Base-by-base conservation (phyloP, 345 rosid species). In the Passiflora organensis region DNA sequence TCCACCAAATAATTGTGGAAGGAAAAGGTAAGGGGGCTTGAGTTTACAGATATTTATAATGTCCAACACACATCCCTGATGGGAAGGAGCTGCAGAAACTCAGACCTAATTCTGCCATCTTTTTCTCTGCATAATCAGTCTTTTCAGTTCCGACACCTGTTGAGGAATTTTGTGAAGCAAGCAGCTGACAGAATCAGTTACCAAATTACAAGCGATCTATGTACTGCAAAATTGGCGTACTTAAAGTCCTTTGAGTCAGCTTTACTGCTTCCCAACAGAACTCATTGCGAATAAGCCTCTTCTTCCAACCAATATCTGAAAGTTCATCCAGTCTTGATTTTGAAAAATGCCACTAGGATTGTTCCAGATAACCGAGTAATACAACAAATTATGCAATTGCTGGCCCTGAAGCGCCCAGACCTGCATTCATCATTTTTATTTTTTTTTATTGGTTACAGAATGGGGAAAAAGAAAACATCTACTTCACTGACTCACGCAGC, bases 11-110 rank as follows among this genome's bases (percentile, higher is more conserved):
- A 45, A 22, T 14, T 19, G 51, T 36, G 32, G 6, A 41, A 20
- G 44, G 51, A 25, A 37, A 53, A n/a, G n/a, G n/a, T n/a, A n/a
- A n/a, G 13, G 51, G 24, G 57, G 55, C 36, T 15, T 46, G 50
- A 16, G 50, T 62, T 28, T 62, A 61, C 65, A 62, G 46, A 53
- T 54, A 49, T 62, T 62, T 55, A 68, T 59, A 61, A 11, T 47
- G 50, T 28, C 43, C 51, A 10, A n/a, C n/a, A n/a, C n/a, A n/a
- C n/a, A n/a, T n/a, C n/a, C n/a, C n/a, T n/a, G n/a, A n/a, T n/a
- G n/a, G n/a, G n/a, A n/a, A n/a, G 39, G 44, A 67, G 58, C 55
- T 22, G 51, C 32, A 37, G 36, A 41, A 54, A 4, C 20, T 38
- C 12, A 46, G 41, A 51, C 18, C 28, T 55, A 61, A 2, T 17